Base-by-base conservation (phyloP, 352 stramenopile genomes). In the Phytophthora boehmeriae region DNA sequence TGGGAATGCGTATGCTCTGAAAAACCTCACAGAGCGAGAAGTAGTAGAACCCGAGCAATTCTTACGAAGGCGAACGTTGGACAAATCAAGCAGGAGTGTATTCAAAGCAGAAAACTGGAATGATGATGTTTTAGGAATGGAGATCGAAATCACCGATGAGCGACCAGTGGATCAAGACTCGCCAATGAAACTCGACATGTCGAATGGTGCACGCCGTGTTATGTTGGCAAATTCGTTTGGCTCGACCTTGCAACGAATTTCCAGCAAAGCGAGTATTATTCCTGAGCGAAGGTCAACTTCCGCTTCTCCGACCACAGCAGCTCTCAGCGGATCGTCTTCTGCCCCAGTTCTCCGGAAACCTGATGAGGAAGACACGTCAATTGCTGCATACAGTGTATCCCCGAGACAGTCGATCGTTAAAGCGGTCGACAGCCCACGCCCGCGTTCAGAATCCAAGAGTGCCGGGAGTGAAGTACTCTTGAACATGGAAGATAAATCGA, bases 141-240 rank as follows among this genome's bases (percentile, higher is more conserved):
- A 46, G 0, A 52, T 86, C 10, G 82, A 89, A 46, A 88, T 91
- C 62, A 89, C 82, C 0, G 61, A 68, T 8, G 71, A 91, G 48
- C 68, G 75, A 0, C 79, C 78, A 11, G 41, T 47, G 42, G 48
- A 55, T 9, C 46, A 66, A 42, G 59, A 51, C 1, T 46, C 59
- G 17, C 46, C 59, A 43, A 63, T 20, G 39, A 44, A 39, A 16
- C 36, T 60, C 34, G 36, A 66, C 66, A 42, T 43, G 8, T 36
- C 63, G 20, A 66, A 22, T 10, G 67, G 43, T 38, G 47, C 58
- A 13, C 61, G 56, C 17, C 60, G 55, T 22, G 54, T 67, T 41
- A 56, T 64, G 47, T 14, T 62, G 42, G 47, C 54, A 8, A 66
- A 57, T 39, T 10, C 53, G 0, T 19, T 61, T 9, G 59, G 64